Percentiles rank a stretch among this genome's conserved stretches.
Conservation (phyloP, 352 stramenopile species). For the Blastocystis sp. region DNA sequence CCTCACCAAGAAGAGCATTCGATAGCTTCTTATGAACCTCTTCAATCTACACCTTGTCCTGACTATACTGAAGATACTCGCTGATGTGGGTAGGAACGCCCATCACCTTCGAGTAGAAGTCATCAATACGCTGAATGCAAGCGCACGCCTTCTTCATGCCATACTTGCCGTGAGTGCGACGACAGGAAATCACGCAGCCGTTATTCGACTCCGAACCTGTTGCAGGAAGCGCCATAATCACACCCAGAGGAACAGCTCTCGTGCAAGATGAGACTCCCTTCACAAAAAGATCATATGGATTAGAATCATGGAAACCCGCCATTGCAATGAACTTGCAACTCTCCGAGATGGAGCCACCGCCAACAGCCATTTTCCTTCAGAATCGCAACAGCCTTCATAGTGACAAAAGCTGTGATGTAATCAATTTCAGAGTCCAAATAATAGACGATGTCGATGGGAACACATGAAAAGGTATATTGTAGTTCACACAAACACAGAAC, state of each 20-base stretch:
- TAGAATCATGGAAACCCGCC: not conserved
- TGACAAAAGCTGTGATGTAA: no score
- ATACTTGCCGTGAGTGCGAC: not conserved
- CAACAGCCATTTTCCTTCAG: constrained; percentile 16
- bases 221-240: constrained; percentile 41
- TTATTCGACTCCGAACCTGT: constrained; percentile 28
- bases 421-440: no score
- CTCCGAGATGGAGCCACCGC: constrained; percentile 34
- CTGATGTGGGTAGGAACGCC: constrained; percentile 41
- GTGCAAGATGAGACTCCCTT: no score
- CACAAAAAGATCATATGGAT: not conserved
- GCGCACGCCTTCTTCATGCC: no score
- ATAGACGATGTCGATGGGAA: no score
- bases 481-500: no score
- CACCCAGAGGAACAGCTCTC: constrained; percentile 9
- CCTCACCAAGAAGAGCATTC: constrained; percentile 8
- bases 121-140: no score
- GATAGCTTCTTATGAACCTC: not conserved
- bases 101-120: constrained; percentile 48
- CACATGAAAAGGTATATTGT: no score
- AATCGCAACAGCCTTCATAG: constrained; percentile 26
- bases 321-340: constrained; percentile 37
- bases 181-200: not conserved
- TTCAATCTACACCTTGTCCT: constrained; percentile 23
- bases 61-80: not conserved